Conservation (phyloP, 2,329 filamentous ascomycete species). For the Apiospora kogelbergensis region DNA sequence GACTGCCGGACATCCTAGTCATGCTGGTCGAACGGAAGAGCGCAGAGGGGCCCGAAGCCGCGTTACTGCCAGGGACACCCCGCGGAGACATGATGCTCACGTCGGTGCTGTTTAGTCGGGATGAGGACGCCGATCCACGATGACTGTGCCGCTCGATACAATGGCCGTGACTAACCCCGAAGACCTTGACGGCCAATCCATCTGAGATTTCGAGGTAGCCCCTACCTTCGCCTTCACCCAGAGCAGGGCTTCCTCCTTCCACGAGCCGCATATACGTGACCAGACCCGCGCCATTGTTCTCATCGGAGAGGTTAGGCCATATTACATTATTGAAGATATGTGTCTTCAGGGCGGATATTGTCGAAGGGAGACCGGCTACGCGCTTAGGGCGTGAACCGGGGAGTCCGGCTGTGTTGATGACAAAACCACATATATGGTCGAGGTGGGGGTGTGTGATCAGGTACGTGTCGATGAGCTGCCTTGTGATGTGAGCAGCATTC, state of each 20-base stretch:
- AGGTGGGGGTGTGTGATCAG: constrained; percentile 97
- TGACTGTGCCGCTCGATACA: constrained; percentile 76
- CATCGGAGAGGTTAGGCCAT: constrained; percentile 96
- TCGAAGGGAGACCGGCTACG: constrained; percentile 80
- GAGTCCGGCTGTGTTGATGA: constrained; percentile 88
- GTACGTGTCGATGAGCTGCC: constrained; percentile 79
- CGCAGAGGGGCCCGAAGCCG: constrained; percentile 23
- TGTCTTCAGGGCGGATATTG: constrained; percentile 87
- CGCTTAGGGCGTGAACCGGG: constrained; percentile 80
- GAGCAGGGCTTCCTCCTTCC: constrained; percentile 81
- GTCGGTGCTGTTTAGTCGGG: constrained; percentile 51
- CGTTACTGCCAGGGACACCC: constrained; percentile 22
- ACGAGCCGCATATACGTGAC: constrained; percentile 87
- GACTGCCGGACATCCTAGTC: constrained; percentile 17
- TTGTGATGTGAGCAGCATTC: constrained; percentile 80
- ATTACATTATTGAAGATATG: constrained; percentile 98
- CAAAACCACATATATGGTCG: constrained; percentile 88
- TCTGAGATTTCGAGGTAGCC: constrained; percentile 90
- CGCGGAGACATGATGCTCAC: constrained; percentile 28
- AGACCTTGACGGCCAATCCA: constrained; percentile 83
- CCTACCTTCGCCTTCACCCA: constrained; percentile 75
- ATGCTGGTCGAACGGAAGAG: constrained; percentile 29
- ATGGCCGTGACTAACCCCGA: constrained; percentile 85
- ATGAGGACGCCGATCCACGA: constrained; percentile 57
- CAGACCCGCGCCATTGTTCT: constrained; percentile 90